Evolutionary conservation across 805 yeast species (phyloP).

Genomic region (Saccharomycopsis sp.): DNA sequence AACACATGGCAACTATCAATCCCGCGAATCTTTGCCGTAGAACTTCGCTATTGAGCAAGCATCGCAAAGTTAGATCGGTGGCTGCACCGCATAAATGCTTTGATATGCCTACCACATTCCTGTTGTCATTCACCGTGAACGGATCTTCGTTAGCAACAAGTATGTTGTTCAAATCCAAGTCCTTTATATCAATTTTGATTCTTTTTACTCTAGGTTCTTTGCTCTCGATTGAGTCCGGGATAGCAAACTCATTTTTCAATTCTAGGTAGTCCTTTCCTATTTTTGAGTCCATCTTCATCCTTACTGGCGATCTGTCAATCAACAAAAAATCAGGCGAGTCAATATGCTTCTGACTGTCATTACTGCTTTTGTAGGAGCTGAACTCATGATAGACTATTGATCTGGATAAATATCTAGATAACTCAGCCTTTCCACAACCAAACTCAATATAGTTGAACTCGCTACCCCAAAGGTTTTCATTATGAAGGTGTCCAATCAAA

Average conservation of each 20-base stretch:
- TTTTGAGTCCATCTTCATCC: slow-evolving; percentile 74
- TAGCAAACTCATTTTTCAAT: slow-evolving; percentile 1
- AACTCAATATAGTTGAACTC: slow-evolving; percentile 54
- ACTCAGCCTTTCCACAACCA: slow-evolving; percentile 89
- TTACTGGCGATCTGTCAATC: slow-evolving; percentile 68
- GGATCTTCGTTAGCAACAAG: slow-evolving; percentile 26
- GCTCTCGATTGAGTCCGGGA: slow-evolving; percentile 15
- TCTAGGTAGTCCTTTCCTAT: slow-evolving; percentile 47
- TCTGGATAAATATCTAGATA: slow-evolving; percentile 53
- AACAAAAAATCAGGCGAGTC: slow-evolving; percentile 41
- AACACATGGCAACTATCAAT: slow-evolving; percentile 82
- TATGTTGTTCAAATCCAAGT: slow-evolving; percentile 47
- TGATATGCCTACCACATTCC: slow-evolving; percentile 54
- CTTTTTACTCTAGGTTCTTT: slow-evolving; percentile 34
- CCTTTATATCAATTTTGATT: slow-evolving; percentile 73
- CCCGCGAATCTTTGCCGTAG: slow-evolving; percentile 38
- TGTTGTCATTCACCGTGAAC: not conserved
- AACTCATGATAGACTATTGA: slow-evolving; percentile 25
- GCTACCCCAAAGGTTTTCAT: slow-evolving; percentile 31
- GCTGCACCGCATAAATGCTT: slow-evolving; percentile 94
- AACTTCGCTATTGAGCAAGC: slow-evolving; percentile 39
- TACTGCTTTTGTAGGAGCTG: slow-evolving; percentile 23
- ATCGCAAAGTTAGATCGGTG: slow-evolving; percentile 74
- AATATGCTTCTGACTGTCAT: not conserved
- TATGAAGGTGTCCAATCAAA: slow-evolving; percentile 58